Conservation (phyloP, 2,329 filamentous ascomycete genomes). For the Cladophialophora psammophila region DNA sequence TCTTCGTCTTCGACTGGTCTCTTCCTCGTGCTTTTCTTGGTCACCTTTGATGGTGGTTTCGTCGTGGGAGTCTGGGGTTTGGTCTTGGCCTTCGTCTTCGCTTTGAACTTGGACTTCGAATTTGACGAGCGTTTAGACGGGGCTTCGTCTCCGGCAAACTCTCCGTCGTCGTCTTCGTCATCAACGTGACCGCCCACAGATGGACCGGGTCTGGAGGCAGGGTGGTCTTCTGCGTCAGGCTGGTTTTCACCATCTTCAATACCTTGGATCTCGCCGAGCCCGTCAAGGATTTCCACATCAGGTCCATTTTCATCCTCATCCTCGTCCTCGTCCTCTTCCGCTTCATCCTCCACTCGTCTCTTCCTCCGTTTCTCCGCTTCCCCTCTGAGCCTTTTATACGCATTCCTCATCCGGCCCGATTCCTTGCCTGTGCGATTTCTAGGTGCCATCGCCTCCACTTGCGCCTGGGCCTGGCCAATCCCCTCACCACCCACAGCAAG, state of each 20-base stretch:
- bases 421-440: slow-evolving; percentile 67
- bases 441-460: slow-evolving; percentile 54
- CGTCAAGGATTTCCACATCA: slow-evolving; percentile 21
- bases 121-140: not conserved
- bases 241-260: slow-evolving; percentile 25
- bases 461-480: slow-evolving; percentile 2
- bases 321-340: slow-evolving; percentile 50
- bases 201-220: not conserved
- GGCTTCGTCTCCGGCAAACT: slow-evolving; percentile 41
- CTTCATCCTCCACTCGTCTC: slow-evolving; percentile 40
- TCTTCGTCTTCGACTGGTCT: not conserved
- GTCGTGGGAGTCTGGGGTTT: not conserved
- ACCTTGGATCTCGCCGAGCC: slow-evolving; percentile 36
- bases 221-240: not conserved
- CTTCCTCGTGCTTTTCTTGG: not conserved
- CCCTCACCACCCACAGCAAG: slow-evolving; percentile 32
- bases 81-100: slow-evolving; percentile 6
- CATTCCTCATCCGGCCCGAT: slow-evolving; percentile 79
- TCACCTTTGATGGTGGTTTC: not conserved
- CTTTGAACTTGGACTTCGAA: slow-evolving; percentile 9
- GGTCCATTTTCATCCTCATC: slow-evolving; percentile 44
- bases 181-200: not conserved
- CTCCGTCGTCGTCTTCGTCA: slow-evolving; percentile 41
- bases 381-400: slow-evolving; percentile 71
- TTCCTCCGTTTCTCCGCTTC: slow-evolving; percentile 52